Evolutionary conservation across 768 basidiomycete genomes (phyloP).

Genomic region (Pulveroboletus ravenelii): DNA sequence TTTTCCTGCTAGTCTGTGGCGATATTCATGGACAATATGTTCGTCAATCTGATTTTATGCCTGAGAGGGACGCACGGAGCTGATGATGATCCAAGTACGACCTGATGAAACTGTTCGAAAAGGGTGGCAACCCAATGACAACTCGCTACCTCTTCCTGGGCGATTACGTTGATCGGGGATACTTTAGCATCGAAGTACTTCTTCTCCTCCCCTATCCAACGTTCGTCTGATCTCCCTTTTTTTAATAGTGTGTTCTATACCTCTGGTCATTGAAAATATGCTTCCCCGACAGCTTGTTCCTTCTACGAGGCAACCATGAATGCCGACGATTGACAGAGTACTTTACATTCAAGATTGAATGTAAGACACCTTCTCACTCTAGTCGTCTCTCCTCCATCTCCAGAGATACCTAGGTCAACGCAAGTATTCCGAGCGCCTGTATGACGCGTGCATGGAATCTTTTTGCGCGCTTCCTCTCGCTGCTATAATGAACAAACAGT

Average conservation of each 20-base stretch:
- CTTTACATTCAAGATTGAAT: constrained; percentile 98
- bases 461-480: constrained; percentile 95
- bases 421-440: constrained; percentile 95
- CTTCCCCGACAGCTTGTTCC: constrained; percentile 96
- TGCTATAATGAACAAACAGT: constrained; percentile 99
- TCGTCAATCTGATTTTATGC: constrained; percentile 30
- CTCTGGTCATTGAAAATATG: constrained; percentile 99
- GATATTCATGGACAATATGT: constrained; percentile 99
- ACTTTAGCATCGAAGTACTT: constrained; percentile 86
- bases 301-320: constrained; percentile 97
- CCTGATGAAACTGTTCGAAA: constrained; percentile 93
- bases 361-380: constrained; percentile 40
- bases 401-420: constrained; percentile 70
- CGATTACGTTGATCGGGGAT: constrained; percentile 91
- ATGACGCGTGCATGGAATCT: constrained; percentile 97
- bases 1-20: constrained; percentile 69
- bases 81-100: constrained; percentile 56
- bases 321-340: constrained; percentile 98
- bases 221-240: constrained; percentile 1
- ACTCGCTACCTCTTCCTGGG: constrained; percentile 86
- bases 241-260: constrained; percentile 84
- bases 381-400: too few species aligned
- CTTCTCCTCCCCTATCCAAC: background rate
- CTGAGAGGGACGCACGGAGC: too few species aligned
- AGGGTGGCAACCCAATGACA: constrained; percentile 70